These are phyloP conservation scores for Bruguiera sexangula DNA, from an alignment of 345 rosid genomes.

Conservation along the genomic window DNA sequence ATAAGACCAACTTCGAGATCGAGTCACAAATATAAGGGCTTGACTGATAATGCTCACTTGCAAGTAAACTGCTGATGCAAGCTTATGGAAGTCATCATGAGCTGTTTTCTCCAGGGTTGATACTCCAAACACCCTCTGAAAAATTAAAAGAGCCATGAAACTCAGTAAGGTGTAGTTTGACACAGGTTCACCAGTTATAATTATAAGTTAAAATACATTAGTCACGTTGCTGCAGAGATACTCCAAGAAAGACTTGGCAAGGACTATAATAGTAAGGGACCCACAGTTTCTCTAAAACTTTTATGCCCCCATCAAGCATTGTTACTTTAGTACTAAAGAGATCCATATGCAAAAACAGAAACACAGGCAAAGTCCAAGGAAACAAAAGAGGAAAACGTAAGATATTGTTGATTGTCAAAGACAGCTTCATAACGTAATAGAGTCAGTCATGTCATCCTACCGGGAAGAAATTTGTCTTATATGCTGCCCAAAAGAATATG, in stretches of 20 bases:
- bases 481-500: constrained; percentile 96
- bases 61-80: constrained; percentile 91
- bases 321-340: not conserved
- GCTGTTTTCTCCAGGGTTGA: constrained; percentile 83
- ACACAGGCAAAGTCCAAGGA: no score
- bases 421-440: constrained; percentile 2
- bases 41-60: constrained; percentile 98
- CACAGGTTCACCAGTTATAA: not conserved
- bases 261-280: no score
- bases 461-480: constrained; percentile 89
- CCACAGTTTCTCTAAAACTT: not conserved
- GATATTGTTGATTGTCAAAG: not conserved
- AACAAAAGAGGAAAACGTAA: no score
- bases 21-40: constrained; percentile 92
- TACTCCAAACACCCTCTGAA: constrained; percentile 76
- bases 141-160: constrained; percentile 18
- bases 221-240: no score
- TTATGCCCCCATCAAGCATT: not conserved
- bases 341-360: no score
- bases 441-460: constrained; percentile 36
- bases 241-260: no score
- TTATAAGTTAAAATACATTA: not conserved
- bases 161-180: constrained; percentile 11
- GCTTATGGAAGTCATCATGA: constrained; percentile 86
- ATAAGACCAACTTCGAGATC: constrained; percentile 93